These are phyloP conservation scores for Cordyceps fumosorosea DNA, from an alignment of 2,329 filamentous ascomycete genomes.

Conservation along the genomic window DNA sequence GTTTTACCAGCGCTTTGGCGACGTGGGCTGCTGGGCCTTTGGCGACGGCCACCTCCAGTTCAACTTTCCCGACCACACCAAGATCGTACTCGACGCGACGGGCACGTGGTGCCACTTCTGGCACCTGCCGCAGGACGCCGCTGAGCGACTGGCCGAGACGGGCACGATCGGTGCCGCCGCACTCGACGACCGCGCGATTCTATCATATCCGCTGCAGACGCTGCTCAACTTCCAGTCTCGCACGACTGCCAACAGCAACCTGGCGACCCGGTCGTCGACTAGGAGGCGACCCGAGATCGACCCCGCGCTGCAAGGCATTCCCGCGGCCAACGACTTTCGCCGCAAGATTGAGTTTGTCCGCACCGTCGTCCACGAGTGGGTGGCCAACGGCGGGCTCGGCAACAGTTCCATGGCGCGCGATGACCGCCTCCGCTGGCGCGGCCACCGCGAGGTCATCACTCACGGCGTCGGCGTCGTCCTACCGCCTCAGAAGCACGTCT, in stretches of 20 bases:
- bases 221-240: slow-evolving; percentile 57
- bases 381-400: slow-evolving; percentile 61
- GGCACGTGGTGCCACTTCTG: slow-evolving; percentile 75
- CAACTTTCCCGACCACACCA: slow-evolving; percentile 85
- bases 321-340: slow-evolving; percentile 65
- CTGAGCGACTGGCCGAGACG: slow-evolving; percentile 55
- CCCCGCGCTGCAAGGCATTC: slow-evolving; percentile 55
- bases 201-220: slow-evolving; percentile 66
- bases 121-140: slow-evolving; percentile 65
- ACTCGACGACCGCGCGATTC: slow-evolving; percentile 61
- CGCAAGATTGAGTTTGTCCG: slow-evolving; percentile 69
- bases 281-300: slow-evolving; percentile 55
- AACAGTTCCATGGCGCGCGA: slow-evolving; percentile 54
- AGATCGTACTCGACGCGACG: slow-evolving; percentile 68
- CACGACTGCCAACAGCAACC: neutral
- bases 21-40: slow-evolving; percentile 77
- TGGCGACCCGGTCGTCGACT: slow-evolving; percentile 32
- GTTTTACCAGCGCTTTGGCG: slow-evolving; percentile 76
- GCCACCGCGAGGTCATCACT: slow-evolving; percentile 47
- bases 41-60: slow-evolving; percentile 77
- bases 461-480: slow-evolving; percentile 29
- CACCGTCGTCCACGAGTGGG: slow-evolving; percentile 64
- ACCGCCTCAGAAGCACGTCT: slow-evolving; percentile 56
- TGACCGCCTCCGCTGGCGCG: slow-evolving; percentile 50
- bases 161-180: slow-evolving; percentile 65